A percentile compares a stretch with the other conserved stretches of the same genome.
These are phyloP conservation scores for Teunomyces atbi DNA, from an alignment of 805 yeast genomes.

Conservation along the genomic window DNA sequence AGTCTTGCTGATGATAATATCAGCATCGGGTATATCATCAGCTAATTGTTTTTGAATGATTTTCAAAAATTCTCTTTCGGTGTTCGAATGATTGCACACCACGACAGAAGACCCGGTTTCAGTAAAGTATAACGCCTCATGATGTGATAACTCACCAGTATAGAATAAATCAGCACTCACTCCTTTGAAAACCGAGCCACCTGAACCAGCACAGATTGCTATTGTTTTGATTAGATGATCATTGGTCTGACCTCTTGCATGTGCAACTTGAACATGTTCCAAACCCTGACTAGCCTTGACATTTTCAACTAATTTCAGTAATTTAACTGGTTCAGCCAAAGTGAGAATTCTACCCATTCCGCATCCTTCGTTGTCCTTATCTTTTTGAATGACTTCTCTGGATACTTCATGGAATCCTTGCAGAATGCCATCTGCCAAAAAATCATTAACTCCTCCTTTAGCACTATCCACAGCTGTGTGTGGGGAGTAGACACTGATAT, in stretches of 20 bases:
- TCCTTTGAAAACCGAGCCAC: slow-evolving; percentile 70
- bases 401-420: slow-evolving; percentile 22
- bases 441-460: slow-evolving; percentile 89
- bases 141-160: slow-evolving; percentile 95
- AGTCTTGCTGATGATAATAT: slow-evolving; percentile 47
- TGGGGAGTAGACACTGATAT: slow-evolving; percentile 90
- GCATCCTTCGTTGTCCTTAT: slow-evolving; percentile 45
- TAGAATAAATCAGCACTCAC: slow-evolving; percentile 65
- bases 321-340: slow-evolving; percentile 41
- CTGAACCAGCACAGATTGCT: slow-evolving; percentile 96
- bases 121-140: slow-evolving; percentile 70
- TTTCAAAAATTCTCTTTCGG: slow-evolving; percentile 81
- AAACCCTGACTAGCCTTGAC: slow-evolving; percentile 57
- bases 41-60: slow-evolving; percentile 51
- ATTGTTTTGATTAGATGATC: slow-evolving; percentile 46
- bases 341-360: slow-evolving; percentile 81
- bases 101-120: slow-evolving; percentile 74
- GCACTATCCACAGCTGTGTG: slow-evolving; percentile 97
- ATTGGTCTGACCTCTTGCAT: slow-evolving; percentile 21
- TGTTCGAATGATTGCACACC: slow-evolving; percentile 85
- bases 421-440: slow-evolving; percentile 66
- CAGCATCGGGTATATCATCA: slow-evolving; percentile 42
- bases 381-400: slow-evolving; percentile 45
- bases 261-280: slow-evolving; percentile 61
- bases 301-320: slow-evolving; percentile 45